Conservation (phyloP, 164 flowering plant genomes). For the grape (Vitis vinifera) region ASM3070453v1 NC_081811.1:17805501-17806000, state of each 20-base stretch:
- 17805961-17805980: no score
- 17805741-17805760: slow-evolving; percentile 4
- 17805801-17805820: no score
- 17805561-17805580: slow-evolving; percentile 76
- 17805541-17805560: slow-evolving; percentile 75
- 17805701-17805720: slow-evolving; percentile 8
- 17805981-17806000: no score
- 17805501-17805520: slow-evolving; percentile 63
- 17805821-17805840: no score
- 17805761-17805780: slow-evolving; percentile 31
- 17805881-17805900: no score
- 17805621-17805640: slow-evolving; percentile 42
- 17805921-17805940: no score
- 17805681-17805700: slow-evolving; percentile 37
- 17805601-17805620: slow-evolving; percentile 82
- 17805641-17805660: slow-evolving; percentile 50
- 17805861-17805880: no score
- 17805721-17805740: slow-evolving; percentile 7
- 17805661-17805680: slow-evolving; percentile 83
- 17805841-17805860: no score
- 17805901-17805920: no score
- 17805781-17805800: no score
- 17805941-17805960: no score
- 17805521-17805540: slow-evolving; percentile 61
- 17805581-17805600: slow-evolving; percentile 88